Percentiles rank a stretch among this genome's conserved stretches.
Conservation (phyloP, 441 rosid species). For the Croton setiger region DNA sequence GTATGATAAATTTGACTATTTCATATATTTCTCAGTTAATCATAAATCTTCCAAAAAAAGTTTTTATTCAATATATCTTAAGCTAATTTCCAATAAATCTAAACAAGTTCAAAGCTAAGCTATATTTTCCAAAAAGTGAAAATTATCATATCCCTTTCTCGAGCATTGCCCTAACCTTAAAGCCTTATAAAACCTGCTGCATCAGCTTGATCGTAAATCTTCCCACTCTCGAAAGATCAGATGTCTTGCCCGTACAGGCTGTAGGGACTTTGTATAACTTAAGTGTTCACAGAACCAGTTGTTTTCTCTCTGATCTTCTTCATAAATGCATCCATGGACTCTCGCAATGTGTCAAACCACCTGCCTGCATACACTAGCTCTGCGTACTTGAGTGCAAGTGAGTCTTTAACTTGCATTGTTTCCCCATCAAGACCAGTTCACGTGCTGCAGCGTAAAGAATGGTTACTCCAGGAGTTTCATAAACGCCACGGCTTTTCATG, state of each 20-base stretch:
- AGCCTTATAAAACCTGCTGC: slow-evolving; percentile 84
- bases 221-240: slow-evolving; percentile 83
- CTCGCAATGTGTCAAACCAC: slow-evolving; percentile 89
- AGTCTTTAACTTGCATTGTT: slow-evolving; percentile 77
- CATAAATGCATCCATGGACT: slow-evolving; percentile 87
- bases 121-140: too few relatives aligned
- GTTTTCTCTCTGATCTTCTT: slow-evolving; percentile 71
- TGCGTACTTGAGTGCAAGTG: slow-evolving; percentile 74
- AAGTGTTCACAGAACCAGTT: slow-evolving; percentile 64
- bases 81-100: too few relatives aligned
- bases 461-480: slow-evolving; percentile 96
- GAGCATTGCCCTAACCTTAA: slow-evolving; percentile 78
- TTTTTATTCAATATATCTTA: too few relatives aligned
- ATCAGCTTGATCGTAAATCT: slow-evolving; percentile 84
- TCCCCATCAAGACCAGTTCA: slow-evolving; percentile 85
- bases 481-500: slow-evolving; percentile 96
- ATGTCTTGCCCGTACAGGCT: slow-evolving; percentile 87
- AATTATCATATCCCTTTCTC: slow-evolving; percentile 35
- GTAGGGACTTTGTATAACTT: slow-evolving; percentile 74
- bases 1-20: too few relatives aligned
- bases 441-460: slow-evolving; percentile 70
- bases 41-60: too few relatives aligned
- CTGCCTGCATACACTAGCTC: slow-evolving; percentile 93
- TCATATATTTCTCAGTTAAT: too few relatives aligned
- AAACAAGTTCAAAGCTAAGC: too few relatives aligned